These are phyloP conservation scores for Asterella californica DNA, from an alignment of 225 moss, liverwort and hornwort species.

Conservation along the genomic window DNA sequence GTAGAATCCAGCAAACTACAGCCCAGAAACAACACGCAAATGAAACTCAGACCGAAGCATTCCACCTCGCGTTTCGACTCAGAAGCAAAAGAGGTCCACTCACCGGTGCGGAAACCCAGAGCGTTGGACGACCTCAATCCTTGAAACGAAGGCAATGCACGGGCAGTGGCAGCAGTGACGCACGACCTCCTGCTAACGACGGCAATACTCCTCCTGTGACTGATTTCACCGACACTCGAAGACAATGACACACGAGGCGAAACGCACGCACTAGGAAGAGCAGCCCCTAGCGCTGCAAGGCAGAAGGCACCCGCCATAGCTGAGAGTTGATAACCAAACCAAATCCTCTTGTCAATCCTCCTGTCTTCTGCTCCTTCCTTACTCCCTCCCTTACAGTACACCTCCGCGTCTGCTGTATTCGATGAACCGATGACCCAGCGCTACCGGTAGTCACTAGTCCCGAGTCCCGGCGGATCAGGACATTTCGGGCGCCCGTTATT, in stretches of 20 bases:
- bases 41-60: neutral
- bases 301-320: slow-evolving; percentile 47
- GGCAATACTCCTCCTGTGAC: neutral
- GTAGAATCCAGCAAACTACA: neutral
- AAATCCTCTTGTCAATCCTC: neutral
- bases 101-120: slow-evolving; percentile 6
- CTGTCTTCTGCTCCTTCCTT: neutral
- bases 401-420: neutral
- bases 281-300: slow-evolving; percentile 35
- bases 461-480: neutral
- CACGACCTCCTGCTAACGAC: neutral
- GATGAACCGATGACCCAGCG: neutral
- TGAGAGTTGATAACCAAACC: neutral
- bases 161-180: neutral
- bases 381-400: neutral
- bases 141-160: slow-evolving; percentile 10
- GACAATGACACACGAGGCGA: neutral
- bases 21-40: neutral
- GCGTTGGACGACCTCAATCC: slow-evolving; percentile 20
- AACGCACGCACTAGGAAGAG: slow-evolving; percentile 18
- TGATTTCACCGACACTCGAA: neutral
- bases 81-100: neutral
- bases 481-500: slow-evolving; percentile 2
- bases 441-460: neutral
- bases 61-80: neutral